Evolutionary conservation across 176 grass and related monocot genomes (phyloP), one percentile per base, ranked within the genome.

Genomic region (Pharus latifolius): DNA sequence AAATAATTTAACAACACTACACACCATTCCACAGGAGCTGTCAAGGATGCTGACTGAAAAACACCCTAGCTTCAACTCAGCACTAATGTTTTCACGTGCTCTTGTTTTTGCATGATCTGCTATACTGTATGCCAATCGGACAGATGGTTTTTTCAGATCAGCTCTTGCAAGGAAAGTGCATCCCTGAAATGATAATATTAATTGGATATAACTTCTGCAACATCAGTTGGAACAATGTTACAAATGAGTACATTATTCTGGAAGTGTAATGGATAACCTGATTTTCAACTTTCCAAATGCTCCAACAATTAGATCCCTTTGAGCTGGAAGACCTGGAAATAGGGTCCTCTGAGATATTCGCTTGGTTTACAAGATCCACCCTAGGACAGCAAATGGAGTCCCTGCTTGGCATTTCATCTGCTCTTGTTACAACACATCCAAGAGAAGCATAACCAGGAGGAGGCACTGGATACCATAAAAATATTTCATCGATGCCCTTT

Each of bases 201-300:
- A 48, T 75, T 57, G 32, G 57, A 32, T 54, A n/a, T 12, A 49
- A 44, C 41, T 61, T 28, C 7, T 48, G 30, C 20, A 69, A 58
- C 37, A 38, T 40, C 42, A 67, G 31, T 1, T 60, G 19, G n/a
- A 52, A 74, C 23, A 65, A 77, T 59, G 53, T 35, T 56, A 62
- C 14, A 53, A 73, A 49, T 74, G 33, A 56, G 67, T 19, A 55
- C 27, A 67, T 33, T 50, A 16, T 16, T 63, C 18, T 58, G 16
- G 30, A 63, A 52, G 60, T 37, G 30, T 50, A 42, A 59, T 15
- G 3, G 11, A 51, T 64, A 45, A 93, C 94, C 94, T 98, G 89
- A 77, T 98, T 98, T 78, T 90, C 84, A 70, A 98, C 75, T 93
- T 87, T 98, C 94, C 94, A 98, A 67, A 98, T 93, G 72, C 94